A percentile compares a stretch with the other conserved stretches of the same genome.
These are phyloP conservation scores for Lolium perenne DNA, from an alignment of 176 grass and related monocot species.

Conservation along the genomic window DNA sequence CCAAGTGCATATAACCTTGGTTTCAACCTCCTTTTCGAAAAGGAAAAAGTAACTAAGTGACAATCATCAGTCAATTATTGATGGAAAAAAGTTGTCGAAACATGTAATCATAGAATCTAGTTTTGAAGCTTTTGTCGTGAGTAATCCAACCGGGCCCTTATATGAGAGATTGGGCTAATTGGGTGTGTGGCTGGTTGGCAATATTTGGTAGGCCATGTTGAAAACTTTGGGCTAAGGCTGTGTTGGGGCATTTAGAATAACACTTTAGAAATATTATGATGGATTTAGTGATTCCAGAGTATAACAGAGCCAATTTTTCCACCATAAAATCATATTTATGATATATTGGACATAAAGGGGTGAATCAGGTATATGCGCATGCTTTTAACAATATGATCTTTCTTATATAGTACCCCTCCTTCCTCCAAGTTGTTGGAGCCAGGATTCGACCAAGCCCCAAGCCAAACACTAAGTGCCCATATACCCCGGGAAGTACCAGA, in stretches of 20 bases:
- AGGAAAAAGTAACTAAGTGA: too few relatives aligned
- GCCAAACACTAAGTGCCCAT: neutral
- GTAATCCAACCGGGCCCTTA: neutral
- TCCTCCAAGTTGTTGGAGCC: neutral
- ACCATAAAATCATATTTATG: neutral
- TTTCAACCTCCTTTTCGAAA: too few relatives aligned
- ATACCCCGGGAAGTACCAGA: neutral
- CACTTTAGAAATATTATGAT: neutral
- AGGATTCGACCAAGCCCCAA: neutral
- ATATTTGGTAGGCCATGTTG: neutral
- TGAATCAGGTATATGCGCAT: neutral
- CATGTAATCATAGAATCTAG: too few relatives aligned
- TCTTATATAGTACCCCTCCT: neutral
- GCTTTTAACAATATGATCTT: neutral
- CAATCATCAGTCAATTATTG: too few relatives aligned
- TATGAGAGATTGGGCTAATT: neutral
- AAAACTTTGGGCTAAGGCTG: neutral
- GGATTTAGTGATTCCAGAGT: neutral
- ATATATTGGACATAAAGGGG: too few relatives aligned
- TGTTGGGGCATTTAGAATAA: neutral
- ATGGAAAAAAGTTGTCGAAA: too few relatives aligned
- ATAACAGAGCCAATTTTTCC: neutral
- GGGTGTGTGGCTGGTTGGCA: neutral
- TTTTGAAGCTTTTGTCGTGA: too few relatives aligned
- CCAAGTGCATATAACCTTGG: too few relatives aligned